Evolutionary conservation across 139 green algal species (phyloP).

Genomic region (Eudorina sp.): DNA sequence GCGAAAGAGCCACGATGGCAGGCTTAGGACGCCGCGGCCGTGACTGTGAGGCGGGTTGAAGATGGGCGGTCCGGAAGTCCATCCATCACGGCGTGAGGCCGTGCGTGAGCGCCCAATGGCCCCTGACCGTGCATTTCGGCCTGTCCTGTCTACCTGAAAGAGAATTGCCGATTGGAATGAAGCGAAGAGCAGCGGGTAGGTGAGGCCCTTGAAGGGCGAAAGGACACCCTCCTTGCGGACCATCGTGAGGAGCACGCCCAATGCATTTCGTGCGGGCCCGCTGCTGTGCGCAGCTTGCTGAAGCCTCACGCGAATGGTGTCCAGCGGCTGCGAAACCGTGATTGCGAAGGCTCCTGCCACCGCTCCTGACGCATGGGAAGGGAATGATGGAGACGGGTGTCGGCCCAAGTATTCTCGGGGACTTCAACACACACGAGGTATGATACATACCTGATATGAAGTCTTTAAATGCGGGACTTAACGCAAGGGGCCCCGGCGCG

Average conservation of each 20-base stretch:
- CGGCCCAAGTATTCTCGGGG: too few species aligned
- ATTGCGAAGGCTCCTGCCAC: conserved; percentile 64
- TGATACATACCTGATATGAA: background rate
- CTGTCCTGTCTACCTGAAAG: too few species aligned
- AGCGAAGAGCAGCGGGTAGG: conserved; percentile 68
- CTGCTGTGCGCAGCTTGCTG: conserved; percentile 54
- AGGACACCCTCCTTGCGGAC: conserved; percentile 51
- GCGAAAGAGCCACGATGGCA: too few species aligned
- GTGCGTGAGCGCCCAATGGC: too few species aligned
- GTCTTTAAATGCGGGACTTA: background rate
- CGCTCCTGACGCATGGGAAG: conserved; percentile 62
- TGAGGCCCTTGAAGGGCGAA: conserved; percentile 69
- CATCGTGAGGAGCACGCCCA: background rate
- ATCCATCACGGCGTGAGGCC: too few species aligned
- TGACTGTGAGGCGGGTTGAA: too few species aligned
- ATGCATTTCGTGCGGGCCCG: background rate
- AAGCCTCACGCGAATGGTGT: conserved; percentile 66
- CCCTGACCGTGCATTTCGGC: too few species aligned
- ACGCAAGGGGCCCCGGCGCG: background rate
- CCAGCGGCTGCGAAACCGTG: conserved; percentile 65
- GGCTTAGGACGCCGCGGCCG: too few species aligned
- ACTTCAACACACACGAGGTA: too few species aligned
- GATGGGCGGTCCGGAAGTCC: too few species aligned
- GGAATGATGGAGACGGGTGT: too few species aligned
- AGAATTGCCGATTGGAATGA: conserved; percentile 73